These are phyloP conservation scores for Coleophoma cylindrospora DNA, from an alignment of 2,329 filamentous ascomycete genomes.

Conservation along the genomic window DNA sequence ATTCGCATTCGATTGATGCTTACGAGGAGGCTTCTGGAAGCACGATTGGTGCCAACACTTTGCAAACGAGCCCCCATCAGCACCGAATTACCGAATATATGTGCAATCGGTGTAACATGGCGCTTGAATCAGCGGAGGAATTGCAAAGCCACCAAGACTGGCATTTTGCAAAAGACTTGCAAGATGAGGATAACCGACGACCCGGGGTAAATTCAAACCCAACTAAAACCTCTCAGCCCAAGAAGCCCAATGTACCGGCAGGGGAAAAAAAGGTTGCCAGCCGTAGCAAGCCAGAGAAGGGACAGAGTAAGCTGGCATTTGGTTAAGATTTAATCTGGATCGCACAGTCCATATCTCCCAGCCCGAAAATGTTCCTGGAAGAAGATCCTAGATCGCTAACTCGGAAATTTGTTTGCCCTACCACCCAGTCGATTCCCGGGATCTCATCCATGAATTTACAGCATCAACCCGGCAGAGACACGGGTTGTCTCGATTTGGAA, in stretches of 20 bases:
- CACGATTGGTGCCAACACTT: slow-evolving; percentile 11
- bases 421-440: too few species aligned
- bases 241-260: slow-evolving; percentile 24
- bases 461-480: too few species aligned
- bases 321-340: slow-evolving; percentile 14
- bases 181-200: slow-evolving; percentile 39
- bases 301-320: slow-evolving; percentile 57
- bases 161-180: slow-evolving; percentile 87
- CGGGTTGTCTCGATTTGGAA: too few species aligned
- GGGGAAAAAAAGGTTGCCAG: slow-evolving; percentile 20
- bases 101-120: slow-evolving; percentile 63
- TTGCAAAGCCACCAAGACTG: slow-evolving; percentile 81
- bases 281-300: slow-evolving; percentile 38
- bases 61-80: slow-evolving; percentile 23
- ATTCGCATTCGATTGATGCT: too few species aligned
- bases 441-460: too few species aligned
- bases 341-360: too few species aligned
- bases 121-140: slow-evolving; percentile 51
- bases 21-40: too few species aligned
- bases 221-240: slow-evolving; percentile 12
- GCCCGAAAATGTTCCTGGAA: too few species aligned
- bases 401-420: too few species aligned
- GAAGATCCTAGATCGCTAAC: too few species aligned
- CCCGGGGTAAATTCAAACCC: slow-evolving; percentile 9
- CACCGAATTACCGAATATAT: slow-evolving; percentile 32